These are phyloP conservation scores for Thalia dealbata DNA, from an alignment of 176 grass and related monocot species.

Conservation along the genomic window DNA sequence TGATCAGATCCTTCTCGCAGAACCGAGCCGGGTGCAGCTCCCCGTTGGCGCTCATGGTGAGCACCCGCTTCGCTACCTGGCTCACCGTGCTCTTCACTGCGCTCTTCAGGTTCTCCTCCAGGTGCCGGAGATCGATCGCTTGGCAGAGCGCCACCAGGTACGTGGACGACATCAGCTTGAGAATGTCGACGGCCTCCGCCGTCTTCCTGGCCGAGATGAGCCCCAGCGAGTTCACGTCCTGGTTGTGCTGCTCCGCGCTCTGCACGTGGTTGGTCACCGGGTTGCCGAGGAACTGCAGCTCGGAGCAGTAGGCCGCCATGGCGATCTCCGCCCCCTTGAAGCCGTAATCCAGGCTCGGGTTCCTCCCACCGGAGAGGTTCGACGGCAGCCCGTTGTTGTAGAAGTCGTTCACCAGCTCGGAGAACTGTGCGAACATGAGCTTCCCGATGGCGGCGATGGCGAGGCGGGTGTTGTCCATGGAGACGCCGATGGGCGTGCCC, in stretches of 20 bases:
- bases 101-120: conserved; percentile 13
- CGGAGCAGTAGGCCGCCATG: conserved; percentile 24
- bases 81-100: conserved; percentile 4
- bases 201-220: conserved; percentile 11
- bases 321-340: conserved; percentile 25
- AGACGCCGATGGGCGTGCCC: conserved; percentile 16
- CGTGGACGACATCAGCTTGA: conserved; percentile 9
- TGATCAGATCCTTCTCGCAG: conserved; percentile 16
- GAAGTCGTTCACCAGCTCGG: conserved; percentile 20
- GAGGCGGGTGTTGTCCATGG: conserved; percentile 17
- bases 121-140: conserved; percentile 9
- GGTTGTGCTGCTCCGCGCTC: conserved; percentile 29
- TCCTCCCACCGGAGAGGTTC: conserved; percentile 14
- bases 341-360: conserved; percentile 15
- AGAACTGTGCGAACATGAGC: conserved; percentile 22
- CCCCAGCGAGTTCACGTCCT: conserved; percentile 13
- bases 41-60: background rate
- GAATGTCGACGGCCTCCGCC: conserved; percentile 10
- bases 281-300: conserved; percentile 25
- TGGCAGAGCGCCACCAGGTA: conserved; percentile 14
- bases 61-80: conserved; percentile 10
- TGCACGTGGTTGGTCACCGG: conserved; percentile 25
- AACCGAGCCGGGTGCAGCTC: conserved; percentile 12
- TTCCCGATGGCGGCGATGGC: conserved; percentile 17
- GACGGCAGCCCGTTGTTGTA: conserved; percentile 20